Percentiles rank a stretch among this genome's conserved stretches.
Evolutionary conservation across 495 filamentous ascomycete genomes (phyloP).

Genomic region (Penicillium riverlandense): DNA sequence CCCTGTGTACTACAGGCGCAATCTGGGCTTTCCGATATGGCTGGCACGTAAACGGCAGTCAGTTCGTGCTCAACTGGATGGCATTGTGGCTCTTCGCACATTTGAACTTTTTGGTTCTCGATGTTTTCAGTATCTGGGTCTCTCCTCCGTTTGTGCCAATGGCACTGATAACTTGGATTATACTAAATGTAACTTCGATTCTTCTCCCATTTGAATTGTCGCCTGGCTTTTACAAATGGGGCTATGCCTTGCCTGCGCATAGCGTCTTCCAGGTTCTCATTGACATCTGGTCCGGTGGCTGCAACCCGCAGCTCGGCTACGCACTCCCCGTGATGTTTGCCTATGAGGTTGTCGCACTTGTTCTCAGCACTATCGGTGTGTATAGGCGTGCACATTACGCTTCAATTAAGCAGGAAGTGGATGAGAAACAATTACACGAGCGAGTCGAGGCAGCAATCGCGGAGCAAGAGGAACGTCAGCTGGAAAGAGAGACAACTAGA

Average conservation of each 20-base stretch:
- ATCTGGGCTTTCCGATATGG: constrained; percentile 45
- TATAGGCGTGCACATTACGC: constrained; percentile 34
- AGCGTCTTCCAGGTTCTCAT: constrained; percentile 33
- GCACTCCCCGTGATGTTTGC: constrained; percentile 39
- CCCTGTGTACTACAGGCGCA: constrained; percentile 35
- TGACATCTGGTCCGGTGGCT: constrained; percentile 43
- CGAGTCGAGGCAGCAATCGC: constrained; percentile 20
- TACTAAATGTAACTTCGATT: constrained; percentile 39
- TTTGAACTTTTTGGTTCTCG: constrained; percentile 41
- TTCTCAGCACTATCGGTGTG: constrained; percentile 27
- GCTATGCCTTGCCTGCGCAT: constrained; percentile 41
- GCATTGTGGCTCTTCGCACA: constrained; percentile 46
- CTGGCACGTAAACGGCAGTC: constrained; percentile 39
- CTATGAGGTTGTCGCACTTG: constrained; percentile 24
- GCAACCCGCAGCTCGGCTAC: constrained; percentile 34
- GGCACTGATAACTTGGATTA: constrained; percentile 40
- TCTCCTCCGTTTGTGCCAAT: constrained; percentile 36
- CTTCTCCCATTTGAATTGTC: constrained; percentile 41
- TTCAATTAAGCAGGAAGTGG: constrained; percentile 22
- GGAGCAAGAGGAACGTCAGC: neutral
- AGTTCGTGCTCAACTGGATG: constrained; percentile 43
- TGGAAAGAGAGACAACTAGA: neutral
- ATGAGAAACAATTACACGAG: constrained; percentile 15
- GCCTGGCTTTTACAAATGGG: constrained; percentile 40
- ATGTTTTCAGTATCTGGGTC: constrained; percentile 40